These are phyloP conservation scores for Mentha longifolia DNA, from an alignment of 257 asterid genomes.

Conservation along the genomic window DNA sequence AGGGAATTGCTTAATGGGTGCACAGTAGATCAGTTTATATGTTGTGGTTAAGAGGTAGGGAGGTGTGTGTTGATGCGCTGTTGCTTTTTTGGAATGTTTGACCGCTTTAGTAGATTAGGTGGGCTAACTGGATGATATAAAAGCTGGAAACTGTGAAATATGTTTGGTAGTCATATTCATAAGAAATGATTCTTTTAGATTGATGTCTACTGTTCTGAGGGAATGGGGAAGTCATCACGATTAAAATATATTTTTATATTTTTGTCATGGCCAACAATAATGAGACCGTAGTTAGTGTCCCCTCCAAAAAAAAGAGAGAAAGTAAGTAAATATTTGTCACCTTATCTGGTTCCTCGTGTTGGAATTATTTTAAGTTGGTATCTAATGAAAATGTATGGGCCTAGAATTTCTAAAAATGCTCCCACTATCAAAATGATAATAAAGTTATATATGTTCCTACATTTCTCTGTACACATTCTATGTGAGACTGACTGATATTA, in stretches of 20 bases:
- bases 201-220: neutral
- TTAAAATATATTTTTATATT: neutral
- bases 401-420: neutral
- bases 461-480: neutral
- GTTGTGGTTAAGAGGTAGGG: too few relatives aligned
- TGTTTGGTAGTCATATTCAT: too few relatives aligned
- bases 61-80: too few relatives aligned
- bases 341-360: neutral
- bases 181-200: too few relatives aligned
- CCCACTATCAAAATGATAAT: neutral
- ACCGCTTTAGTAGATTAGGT: too few relatives aligned
- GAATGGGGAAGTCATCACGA: neutral
- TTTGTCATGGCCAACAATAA: neutral
- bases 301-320: neutral
- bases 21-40: too few relatives aligned
- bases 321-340: neutral
- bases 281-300: neutral
- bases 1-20: too few relatives aligned
- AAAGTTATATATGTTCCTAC: neutral
- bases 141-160: too few relatives aligned
- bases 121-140: too few relatives aligned
- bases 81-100: too few relatives aligned
- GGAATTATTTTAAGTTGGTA: neutral
- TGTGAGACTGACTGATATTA: constrained; percentile 22
- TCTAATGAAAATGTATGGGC: neutral